Base-by-base conservation (phyloP, 257 asterid genomes). In the Solanum etuberosum region DNA sequence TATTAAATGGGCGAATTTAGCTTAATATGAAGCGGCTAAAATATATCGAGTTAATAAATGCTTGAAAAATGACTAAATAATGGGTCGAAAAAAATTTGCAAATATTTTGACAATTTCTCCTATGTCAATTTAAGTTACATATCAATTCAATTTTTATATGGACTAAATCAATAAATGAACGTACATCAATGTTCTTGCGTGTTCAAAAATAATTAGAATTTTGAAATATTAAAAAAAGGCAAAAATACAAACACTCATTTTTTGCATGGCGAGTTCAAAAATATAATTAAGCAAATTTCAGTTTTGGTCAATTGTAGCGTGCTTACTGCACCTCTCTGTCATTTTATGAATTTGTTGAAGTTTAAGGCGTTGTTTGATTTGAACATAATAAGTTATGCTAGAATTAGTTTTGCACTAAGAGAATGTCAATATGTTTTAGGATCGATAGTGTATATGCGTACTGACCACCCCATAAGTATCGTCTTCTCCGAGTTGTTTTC, bases 21-120 rank as follows among this genome's bases (percentile, higher is more conserved):
- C 0, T 65, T 7, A 65, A 65, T 65, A 25, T 65, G 9, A 51
- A 51, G 0, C 0, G 0, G 0, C 0, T 61, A 61, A 61, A 61
- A 61, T 9, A 21, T n/a, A 27, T n/a, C 10, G 34, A 25, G 4
- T 27, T 65, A 27, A 65, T 65, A n/a, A 10, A 63, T 63, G 0
- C 0, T 5, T 6, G 4, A 23, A 59, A 63, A 5, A 4, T 63
- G 4, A 12, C 18, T 63, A 25, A 25, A 25, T 63, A 65, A 65
- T 65, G 18, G 72, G 9, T 65, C 6, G 6, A 11, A 5, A 65
- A 25, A 23, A 21, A 20, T 20, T 8, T 38, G 2, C 42, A 38
- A 40, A 40, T 42, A 42, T 10, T 40, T 40, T 40, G 13, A 40
- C 46, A 59, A 2, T 20, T 59, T 59, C 1, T 20, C 1, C 0